phyloP scores from a whole-genome alignment of 1,284 basidiomycete genomes.

The Moesziomyces parantarcticus region DNA sequence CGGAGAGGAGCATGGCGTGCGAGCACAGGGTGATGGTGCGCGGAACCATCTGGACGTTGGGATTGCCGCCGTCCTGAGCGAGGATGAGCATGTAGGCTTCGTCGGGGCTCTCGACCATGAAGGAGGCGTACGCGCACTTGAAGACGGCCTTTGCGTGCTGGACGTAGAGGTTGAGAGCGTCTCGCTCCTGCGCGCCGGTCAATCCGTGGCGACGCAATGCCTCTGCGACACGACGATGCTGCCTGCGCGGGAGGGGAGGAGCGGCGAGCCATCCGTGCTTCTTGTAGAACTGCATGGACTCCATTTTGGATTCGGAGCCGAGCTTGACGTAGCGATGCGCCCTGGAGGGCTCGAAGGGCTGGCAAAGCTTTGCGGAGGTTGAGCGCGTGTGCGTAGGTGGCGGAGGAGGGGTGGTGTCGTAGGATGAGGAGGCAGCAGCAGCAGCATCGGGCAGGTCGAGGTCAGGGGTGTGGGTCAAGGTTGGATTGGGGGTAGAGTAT shows the following conservation, averaged over 20 bases:
- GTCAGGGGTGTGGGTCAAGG: no score
- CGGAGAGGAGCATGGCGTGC: conserved; percentile 54
- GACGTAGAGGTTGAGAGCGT: conserved; percentile 33
- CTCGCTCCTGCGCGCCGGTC: conserved; percentile 28
- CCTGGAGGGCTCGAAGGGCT: conserved; percentile 5
- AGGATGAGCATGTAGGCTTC: conserved; percentile 44
- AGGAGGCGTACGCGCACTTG: conserved; percentile 45
- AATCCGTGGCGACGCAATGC: conserved; percentile 38
- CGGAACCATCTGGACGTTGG: conserved; percentile 17
- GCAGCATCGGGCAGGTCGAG: background rate
- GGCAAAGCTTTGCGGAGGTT: conserved; percentile 12
- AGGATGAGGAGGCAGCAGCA: background rate
- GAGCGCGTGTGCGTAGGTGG: conserved; percentile 1
- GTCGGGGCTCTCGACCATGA: conserved; percentile 41
- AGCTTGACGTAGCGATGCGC: conserved; percentile 34
- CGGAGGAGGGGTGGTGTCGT: background rate
- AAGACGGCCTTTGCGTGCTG: conserved; percentile 47
- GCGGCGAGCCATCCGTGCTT: conserved; percentile 50
- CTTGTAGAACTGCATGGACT: conserved; percentile 33
- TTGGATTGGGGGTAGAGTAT: background rate
- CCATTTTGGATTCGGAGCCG: conserved; percentile 16
- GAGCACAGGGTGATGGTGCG: conserved; percentile 38
- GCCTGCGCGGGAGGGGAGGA: conserved; percentile 29
- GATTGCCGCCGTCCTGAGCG: conserved; percentile 31
- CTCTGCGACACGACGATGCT: conserved; percentile 15